Base-by-base conservation (phyloP, 768 basidiomycete genomes). In the Tricholoma hemisulphureum region DNA sequence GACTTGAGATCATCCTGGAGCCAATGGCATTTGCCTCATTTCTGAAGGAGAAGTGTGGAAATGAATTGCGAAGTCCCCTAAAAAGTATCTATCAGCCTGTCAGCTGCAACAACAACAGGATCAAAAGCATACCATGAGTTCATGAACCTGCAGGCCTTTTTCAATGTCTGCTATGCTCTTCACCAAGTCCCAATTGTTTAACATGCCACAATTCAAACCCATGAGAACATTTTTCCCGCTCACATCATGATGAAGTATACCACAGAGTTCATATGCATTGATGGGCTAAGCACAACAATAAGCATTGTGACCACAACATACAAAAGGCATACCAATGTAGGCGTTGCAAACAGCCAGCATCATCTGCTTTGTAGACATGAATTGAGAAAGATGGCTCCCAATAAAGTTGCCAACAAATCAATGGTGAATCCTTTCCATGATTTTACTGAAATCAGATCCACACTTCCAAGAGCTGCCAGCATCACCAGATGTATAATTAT, bases 391-490 rank as follows among this genome's bases (percentile, higher is more conserved):
- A 32, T 14, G 34, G 1, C 2, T 8, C 1, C 62, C 64, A 18
- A 68, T 41, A 3, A 53, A 55, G 16, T 67, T 61, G n/a, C 55
- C 61, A 2, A 61, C 20, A 10, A 70, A 63, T 1, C 64, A 67
- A 26, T 61, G 56, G 24, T 70, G 65, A 3, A 48, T 31, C 6
- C 67, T 58, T 11, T 29, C n/a, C 20, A 41, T 53, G 6, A 64
- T 32, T 13, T 54, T 43, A 23, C 10, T 6, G 18, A 3, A 32
- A 31, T 13, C 63, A 60, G 2, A 48, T 29, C 13, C 61, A 14
- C 41, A 43, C 41, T 43, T 60, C 65, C 64, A 67, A 6, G 28
- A 1, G 11, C 50, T 35, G 1, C 41, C 5, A 20, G n/a, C 7
- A 37, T 48, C 23, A 32, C 21, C 34, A 3, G 37, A 28, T 16